Base-by-base conservation (phyloP, 2,329 filamentous ascomycete genomes). In the Talaromyces amestolkiae region DNA sequence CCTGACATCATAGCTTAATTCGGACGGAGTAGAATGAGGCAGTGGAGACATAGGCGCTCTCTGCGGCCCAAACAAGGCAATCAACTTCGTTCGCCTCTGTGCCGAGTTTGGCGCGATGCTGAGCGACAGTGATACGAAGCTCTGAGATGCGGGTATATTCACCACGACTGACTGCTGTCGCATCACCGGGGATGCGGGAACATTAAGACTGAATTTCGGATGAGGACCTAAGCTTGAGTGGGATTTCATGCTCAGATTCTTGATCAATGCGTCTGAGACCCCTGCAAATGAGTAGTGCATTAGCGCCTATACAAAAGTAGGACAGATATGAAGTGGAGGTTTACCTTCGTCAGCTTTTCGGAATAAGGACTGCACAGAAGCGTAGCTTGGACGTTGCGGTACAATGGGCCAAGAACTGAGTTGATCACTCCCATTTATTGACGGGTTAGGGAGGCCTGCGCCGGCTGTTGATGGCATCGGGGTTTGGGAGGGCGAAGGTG, bases 1-100 rank as follows among this genome's bases (percentile, higher is more conserved):
- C 61, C 86, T 86, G 8, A 88, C 85, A 70, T 97, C 93, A 71
- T 92, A 97, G 0, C 90, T 80, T n/a, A 89, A 88, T 68, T 87
- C 87, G 66, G 83, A 82, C 56, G 78, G 81, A 19, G 70, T 68
- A 61, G 81, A 79, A 53, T 84, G 78, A 24, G 80, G 77, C 61
- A 87, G 86, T 24, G 86, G 83, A 3, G 85, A 83, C 27, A 84
- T 81, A 67, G 85, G 84, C 8, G 89, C 83, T 60, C 82, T 79
- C 45, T 86, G 84, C 47, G 84, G 86, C 72, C 93, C 91, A 58
- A 90, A 83, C 1, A 87, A 84, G 39, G 93, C 89, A 74, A 92
- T 93, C 41, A 95, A 79, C 73, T 89, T 92, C 78, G 91, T 92
- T 60, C 91, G 87, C 37, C 91, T 88, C 61, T 86, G 84, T 66